Base-by-base conservation (phyloP, 2,329 filamentous ascomycete genomes). In the Paramyrothecium sp. region DNA sequence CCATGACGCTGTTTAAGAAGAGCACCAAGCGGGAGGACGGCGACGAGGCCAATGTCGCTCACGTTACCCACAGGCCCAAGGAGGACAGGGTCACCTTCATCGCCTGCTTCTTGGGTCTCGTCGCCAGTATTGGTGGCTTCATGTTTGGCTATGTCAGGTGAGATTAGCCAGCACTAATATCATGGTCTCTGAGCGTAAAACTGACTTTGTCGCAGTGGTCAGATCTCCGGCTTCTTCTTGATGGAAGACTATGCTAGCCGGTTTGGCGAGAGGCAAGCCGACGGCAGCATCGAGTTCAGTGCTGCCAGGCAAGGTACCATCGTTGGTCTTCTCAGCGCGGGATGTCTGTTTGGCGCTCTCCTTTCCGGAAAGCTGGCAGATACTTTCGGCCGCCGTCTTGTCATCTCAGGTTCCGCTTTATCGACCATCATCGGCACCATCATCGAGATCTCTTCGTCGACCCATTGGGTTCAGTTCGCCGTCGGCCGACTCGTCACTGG, bases 401-500 rank as follows among this genome's bases (percentile, higher is more conserved):
- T 84, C 19, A 89, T 90, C 62, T 82, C 84, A n/a, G 72, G 78
- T 53, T 83, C 85, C 60, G 82, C 85, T 56, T 77, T 89, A 58
- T 83, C 87, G 69, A 85, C 87, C 64, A 85, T 81, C 61, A 72
- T 89, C 30, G 87, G 87, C 54, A 88, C 85, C 50, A 74, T 87
- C 51, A 81, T 90, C 19, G 84, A 88, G 63, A 82, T 89, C 59
- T 79, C 85, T 0, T 85, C 85, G 0, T 64, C 72, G 1, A 67
- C 62, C 3, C 71, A 72, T 48, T 90, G 87, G 87, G 83, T 81
- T 58, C 87, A 89, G 64, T 81, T 89, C 57, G 86, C 86, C 26
- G 70, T 87, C 19, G 88, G 87, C 51, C 79, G 88, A 49, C 80
- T 87, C 62, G 79, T 89, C n/a, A 87, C 85, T 22, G 87, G 88